These are phyloP conservation scores for Bruguiera parviflora DNA, from an alignment of 345 rosid species.

Conservation along the genomic window DNA sequence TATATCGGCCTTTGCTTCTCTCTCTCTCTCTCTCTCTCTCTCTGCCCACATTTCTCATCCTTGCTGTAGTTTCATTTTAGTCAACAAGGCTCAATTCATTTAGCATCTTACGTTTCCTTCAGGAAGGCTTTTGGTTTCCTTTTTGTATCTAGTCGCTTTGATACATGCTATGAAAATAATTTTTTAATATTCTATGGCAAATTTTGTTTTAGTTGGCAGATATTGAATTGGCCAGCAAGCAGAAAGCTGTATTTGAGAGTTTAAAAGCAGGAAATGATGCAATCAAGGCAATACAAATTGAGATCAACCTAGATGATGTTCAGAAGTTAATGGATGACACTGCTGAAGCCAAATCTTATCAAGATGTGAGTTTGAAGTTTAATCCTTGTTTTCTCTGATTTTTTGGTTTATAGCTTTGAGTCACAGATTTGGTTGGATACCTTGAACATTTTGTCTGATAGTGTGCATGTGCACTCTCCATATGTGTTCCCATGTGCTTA, in stretches of 20 bases:
- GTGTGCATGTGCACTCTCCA: no score
- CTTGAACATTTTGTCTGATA: neutral
- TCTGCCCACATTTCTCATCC: neutral
- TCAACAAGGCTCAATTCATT: no score
- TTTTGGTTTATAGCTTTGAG: neutral
- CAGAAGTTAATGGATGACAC: constrained; percentile 95
- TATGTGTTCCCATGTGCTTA: no score
- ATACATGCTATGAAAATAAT: neutral
- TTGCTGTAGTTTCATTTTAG: no score
- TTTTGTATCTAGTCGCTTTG: neutral
- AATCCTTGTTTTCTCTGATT: neutral
- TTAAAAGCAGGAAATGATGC: constrained; percentile 76
- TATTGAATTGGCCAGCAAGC: constrained; percentile 92
- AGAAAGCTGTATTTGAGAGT: constrained; percentile 90
- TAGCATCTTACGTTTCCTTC: no score
- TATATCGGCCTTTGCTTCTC: no score
- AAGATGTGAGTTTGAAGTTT: constrained; percentile 62
- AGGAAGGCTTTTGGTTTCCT: no score
- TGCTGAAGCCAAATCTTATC: constrained; percentile 89
- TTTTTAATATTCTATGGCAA: neutral
- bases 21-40: neutral
- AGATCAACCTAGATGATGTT: constrained; percentile 83
- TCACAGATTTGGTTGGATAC: neutral
- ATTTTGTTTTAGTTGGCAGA: constrained; percentile 67
- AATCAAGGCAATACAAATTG: constrained; percentile 85